A percentile compares a stretch with the other conserved stretches of the same genome.
phyloP scores from a whole-genome alignment of 2,329 filamentous ascomycete genomes.

The Chrysoporthe puriensis region DNA sequence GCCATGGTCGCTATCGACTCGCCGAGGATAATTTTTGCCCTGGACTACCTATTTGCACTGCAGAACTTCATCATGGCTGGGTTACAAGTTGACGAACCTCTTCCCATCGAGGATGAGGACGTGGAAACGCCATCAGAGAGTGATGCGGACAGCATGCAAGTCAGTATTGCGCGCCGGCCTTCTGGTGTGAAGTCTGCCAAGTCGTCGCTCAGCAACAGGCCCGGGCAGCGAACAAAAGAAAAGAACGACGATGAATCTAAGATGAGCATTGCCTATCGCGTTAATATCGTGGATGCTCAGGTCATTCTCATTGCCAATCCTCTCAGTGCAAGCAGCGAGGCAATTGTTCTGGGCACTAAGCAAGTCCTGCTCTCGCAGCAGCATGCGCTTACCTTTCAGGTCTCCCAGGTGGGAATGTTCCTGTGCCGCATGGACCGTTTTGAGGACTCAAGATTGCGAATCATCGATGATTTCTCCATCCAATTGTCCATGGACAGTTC shows the following conservation, averaged over 20 bases:
- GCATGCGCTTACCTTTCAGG: slow-evolving; percentile 89
- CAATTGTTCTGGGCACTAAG: slow-evolving; percentile 92
- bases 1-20: slow-evolving; percentile 94
- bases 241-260: slow-evolving; percentile 44
- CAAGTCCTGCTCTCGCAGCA: slow-evolving; percentile 92
- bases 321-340: slow-evolving; percentile 85
- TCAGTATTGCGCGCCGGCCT: slow-evolving; percentile 39
- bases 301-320: slow-evolving; percentile 97
- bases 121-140: slow-evolving; percentile 58
- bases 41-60: slow-evolving; percentile 93
- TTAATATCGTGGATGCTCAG: slow-evolving; percentile 95
- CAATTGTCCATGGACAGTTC: slow-evolving; percentile 83
- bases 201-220: slow-evolving; percentile 31
- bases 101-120: slow-evolving; percentile 45
- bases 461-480: slow-evolving; percentile 95
- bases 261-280: slow-evolving; percentile 82
- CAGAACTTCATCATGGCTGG: slow-evolving; percentile 80
- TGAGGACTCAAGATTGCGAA: slow-evolving; percentile 84
- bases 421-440: slow-evolving; percentile 98
- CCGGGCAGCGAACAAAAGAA: slow-evolving; percentile 18
- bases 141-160: slow-evolving; percentile 61
- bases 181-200: slow-evolving; percentile 42
- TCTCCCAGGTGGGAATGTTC: slow-evolving; percentile 97
- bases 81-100: slow-evolving; percentile 66
- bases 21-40: slow-evolving; percentile 88